Evolutionary conservation across 1,284 basidiomycete genomes (phyloP).

Genomic region (Butyriboletus appendiculatus): DNA sequence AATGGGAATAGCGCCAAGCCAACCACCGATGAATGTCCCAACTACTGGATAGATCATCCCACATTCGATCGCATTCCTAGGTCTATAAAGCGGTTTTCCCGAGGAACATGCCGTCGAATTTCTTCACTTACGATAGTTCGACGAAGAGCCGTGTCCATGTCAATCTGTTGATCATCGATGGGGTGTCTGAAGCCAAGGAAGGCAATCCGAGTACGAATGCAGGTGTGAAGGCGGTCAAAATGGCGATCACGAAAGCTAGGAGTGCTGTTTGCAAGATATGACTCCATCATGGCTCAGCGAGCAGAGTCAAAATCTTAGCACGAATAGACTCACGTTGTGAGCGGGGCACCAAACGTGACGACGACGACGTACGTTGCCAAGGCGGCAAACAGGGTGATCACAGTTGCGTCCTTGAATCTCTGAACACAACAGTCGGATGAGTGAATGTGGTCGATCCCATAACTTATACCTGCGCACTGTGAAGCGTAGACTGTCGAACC

Average conservation of each 20-base stretch:
- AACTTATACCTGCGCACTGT: slow-evolving; percentile 36
- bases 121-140: slow-evolving; percentile 69
- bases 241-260: slow-evolving; percentile 66
- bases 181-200: slow-evolving; percentile 42
- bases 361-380: slow-evolving; percentile 50
- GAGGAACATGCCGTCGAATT: slow-evolving; percentile 2
- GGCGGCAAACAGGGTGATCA: slow-evolving; percentile 54
- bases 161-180: slow-evolving; percentile 47
- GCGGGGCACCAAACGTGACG: slow-evolving; percentile 77
- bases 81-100: slow-evolving; percentile 41
- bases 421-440: slow-evolving; percentile 12
- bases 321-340: slow-evolving; percentile 48
- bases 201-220: slow-evolving; percentile 74
- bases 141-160: slow-evolving; percentile 80
- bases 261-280: slow-evolving; percentile 28
- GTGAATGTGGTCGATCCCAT: not conserved
- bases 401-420: slow-evolving; percentile 48
- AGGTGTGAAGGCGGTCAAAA: slow-evolving; percentile 69
- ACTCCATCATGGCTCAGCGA: too few species aligned
- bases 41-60: slow-evolving; percentile 78
- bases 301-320: not conserved
- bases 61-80: slow-evolving; percentile 68
- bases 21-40: slow-evolving; percentile 74
- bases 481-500: slow-evolving; percentile 29
- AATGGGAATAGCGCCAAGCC: slow-evolving; percentile 80